A percentile compares a stretch with the other conserved stretches of the same genome.
phyloP scores from a whole-genome alignment of 164 flowering plant species.

The Pachysandra terminalis region DNA sequence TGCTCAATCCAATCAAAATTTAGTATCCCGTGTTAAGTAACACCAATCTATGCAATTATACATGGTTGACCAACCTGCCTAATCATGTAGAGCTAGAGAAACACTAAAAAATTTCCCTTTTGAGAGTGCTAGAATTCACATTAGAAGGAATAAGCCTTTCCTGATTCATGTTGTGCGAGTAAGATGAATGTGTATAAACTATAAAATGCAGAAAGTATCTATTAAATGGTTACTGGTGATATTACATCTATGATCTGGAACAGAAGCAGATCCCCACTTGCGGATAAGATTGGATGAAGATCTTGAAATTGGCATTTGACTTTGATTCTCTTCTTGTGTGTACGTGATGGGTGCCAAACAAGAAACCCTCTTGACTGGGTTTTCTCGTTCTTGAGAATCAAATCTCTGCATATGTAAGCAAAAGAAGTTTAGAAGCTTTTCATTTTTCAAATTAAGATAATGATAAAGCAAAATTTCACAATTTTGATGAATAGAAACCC shows the following conservation, averaged over 20 bases:
- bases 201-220: not conserved
- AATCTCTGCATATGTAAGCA: slow-evolving; percentile 48
- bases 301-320: slow-evolving; percentile 55
- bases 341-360: slow-evolving; percentile 42
- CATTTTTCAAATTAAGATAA: too few species aligned
- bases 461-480: too few species aligned
- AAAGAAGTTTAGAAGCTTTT: not conserved
- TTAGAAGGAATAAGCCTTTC: not conserved
- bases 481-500: not conserved
- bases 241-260: slow-evolving; percentile 60
- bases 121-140: not conserved
- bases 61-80: slow-evolving; percentile 1
- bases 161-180: not conserved
- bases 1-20: slow-evolving; percentile 31
- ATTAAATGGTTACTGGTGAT: not conserved
- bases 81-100: slow-evolving; percentile 2
- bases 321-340: slow-evolving; percentile 63
- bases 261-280: slow-evolving; percentile 60
- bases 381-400: slow-evolving; percentile 85
- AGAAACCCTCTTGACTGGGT: slow-evolving; percentile 47
- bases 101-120: not conserved
- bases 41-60: not conserved
- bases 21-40: slow-evolving; percentile 3
- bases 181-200: not conserved
- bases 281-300: slow-evolving; percentile 55